Evolutionary conservation across 202 grass and related monocot genomes (phyloP).

Genomic region (Carex arenaria): DNA sequence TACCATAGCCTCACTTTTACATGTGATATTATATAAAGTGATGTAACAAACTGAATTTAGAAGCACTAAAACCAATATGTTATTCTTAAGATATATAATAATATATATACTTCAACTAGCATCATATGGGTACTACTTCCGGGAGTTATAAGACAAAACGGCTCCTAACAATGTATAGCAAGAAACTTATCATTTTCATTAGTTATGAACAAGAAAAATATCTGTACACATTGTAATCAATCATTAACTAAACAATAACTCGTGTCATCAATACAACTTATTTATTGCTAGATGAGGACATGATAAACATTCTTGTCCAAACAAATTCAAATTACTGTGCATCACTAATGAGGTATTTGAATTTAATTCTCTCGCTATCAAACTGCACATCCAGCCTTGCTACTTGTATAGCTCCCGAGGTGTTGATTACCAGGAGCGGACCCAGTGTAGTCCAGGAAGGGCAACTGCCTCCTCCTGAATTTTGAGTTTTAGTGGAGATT

Average conservation of each 20-base stretch:
- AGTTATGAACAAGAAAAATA: background rate
- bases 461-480: no score
- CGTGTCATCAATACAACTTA: background rate
- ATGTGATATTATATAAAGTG: background rate
- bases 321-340: constrained; percentile 13
- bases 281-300: constrained; percentile 11
- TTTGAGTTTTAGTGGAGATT: no score
- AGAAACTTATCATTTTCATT: background rate
- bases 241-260: background rate
- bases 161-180: background rate
- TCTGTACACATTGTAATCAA: background rate
- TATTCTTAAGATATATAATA: no score
- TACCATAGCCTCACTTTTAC: no score
- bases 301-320: background rate
- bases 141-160: background rate
- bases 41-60: background rate
- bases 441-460: no score
- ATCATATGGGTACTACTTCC: background rate
- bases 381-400: background rate
- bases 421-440: no score
- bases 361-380: constrained; percentile 5
- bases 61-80: background rate
- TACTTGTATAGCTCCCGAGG: background rate
- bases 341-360: background rate
- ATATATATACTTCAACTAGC: background rate